A percentile compares a stretch with the other conserved stretches of the same genome.
Conservation (phyloP, 176 grass and related monocot genomes). For the Paspalum vaginatum region DNA sequence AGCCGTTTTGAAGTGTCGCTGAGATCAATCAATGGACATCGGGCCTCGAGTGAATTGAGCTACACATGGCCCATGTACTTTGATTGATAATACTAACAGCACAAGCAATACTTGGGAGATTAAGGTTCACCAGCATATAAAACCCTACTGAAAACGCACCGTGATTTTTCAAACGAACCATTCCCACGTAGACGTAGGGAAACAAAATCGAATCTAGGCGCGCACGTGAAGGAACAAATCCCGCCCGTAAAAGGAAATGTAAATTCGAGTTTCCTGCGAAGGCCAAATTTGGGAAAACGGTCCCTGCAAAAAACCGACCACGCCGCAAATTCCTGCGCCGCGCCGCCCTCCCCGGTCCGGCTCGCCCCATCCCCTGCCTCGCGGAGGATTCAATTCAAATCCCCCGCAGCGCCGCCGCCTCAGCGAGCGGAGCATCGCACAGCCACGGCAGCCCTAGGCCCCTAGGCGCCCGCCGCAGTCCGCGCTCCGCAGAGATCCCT, state of each 20-base stretch:
- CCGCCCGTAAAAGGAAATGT: background rate
- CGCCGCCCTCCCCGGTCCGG: background rate
- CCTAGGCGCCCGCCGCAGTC: background rate
- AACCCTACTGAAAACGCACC: background rate
- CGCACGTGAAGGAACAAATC: background rate
- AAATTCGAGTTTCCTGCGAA: background rate
- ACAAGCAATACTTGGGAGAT: too few species aligned
- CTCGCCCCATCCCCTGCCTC: background rate
- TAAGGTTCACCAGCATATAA: background rate
- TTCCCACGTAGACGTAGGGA: background rate
- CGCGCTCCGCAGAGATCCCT: too few species aligned
- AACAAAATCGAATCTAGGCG: background rate
- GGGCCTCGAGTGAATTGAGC: background rate
- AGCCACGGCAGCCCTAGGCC: background rate
- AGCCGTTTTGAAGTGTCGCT: too few species aligned
- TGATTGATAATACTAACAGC: too few species aligned
- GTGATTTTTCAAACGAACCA: background rate
- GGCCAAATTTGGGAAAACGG: background rate
- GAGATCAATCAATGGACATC: too few species aligned
- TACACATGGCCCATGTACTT: background rate
- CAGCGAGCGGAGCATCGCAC: too few species aligned
- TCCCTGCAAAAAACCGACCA: background rate
- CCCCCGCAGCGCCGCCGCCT: background rate
- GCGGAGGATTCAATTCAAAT: constrained; percentile 31
- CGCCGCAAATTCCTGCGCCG: background rate